Conservation (phyloP, 2,329 filamentous ascomycete genomes). For the Aspergillus sp. region DNA sequence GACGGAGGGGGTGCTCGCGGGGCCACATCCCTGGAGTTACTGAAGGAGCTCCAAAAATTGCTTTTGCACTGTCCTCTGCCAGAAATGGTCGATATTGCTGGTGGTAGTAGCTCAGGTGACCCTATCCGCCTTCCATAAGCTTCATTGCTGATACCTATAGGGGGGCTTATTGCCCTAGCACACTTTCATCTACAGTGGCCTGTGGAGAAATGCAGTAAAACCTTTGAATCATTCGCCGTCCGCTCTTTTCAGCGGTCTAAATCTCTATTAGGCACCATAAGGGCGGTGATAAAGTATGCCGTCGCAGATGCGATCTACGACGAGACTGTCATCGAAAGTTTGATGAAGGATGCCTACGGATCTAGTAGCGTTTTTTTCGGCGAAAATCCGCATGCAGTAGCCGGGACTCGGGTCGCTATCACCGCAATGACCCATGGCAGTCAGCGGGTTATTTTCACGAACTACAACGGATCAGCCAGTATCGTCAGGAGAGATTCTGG, state of each 20-base stretch:
- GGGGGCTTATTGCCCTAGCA: constrained; percentile 13
- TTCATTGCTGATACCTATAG: background rate
- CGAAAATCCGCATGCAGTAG: background rate
- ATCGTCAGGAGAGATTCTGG: background rate
- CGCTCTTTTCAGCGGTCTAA: constrained; percentile 11
- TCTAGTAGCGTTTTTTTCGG: background rate
- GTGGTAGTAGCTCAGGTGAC: constrained; percentile 18
- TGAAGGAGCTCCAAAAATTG: constrained; percentile 15
- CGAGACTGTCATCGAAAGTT: constrained; percentile 8
- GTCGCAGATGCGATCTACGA: constrained; percentile 17
- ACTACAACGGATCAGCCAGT: constrained; percentile 1
- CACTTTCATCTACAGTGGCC: constrained; percentile 18
- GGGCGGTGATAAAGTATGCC: constrained; percentile 14
- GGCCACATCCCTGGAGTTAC: constrained; percentile 15
- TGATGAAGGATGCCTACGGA: constrained; percentile 13
- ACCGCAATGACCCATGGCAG: constrained; percentile 8
- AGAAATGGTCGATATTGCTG: constrained; percentile 16
- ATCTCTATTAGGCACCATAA: constrained; percentile 7
- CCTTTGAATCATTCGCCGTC: constrained; percentile 16
- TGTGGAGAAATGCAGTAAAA: constrained; percentile 4
- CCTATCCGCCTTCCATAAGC: background rate
- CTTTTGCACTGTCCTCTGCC: constrained; percentile 12
- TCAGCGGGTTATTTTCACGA: constrained; percentile 1
- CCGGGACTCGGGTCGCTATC: background rate
- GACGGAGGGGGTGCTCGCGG: constrained; percentile 15